Base-by-base conservation (phyloP, 768 basidiomycete species). In the Panaeolus papilionaceus region DNA sequence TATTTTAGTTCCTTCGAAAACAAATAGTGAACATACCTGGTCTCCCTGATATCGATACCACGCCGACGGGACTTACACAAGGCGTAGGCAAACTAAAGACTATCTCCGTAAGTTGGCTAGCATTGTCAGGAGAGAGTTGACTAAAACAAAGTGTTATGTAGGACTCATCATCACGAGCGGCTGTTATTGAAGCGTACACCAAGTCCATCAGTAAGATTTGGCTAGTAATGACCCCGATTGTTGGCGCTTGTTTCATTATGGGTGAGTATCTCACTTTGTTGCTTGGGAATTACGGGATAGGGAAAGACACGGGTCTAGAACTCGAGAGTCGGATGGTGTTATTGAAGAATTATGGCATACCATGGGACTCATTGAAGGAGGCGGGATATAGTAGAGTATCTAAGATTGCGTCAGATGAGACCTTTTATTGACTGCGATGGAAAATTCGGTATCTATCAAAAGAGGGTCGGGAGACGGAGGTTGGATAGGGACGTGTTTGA, bases 121-220 rank as follows among this genome's bases (percentile, higher is more conserved):
- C 49, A 62, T 54, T 65, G 23, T 18, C 8, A 5, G n/a, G 23
- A 39, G 9, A 38, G 40, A 47, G 70, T 45, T 64, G 45, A 69
- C 61, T 49, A 65, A 9, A 3, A 33, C 5, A 42, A 38, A 47
- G 38, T n/a, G 11, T 42, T 38, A 40, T 66, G 20, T 70, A 90
- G 88, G 83, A 93, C 70, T 77, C 83, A 7, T 71, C 72, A 11
- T 74, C 82, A 37, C 88, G 88, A 12, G 71, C 79, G 28, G 80
- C 79, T 47, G 79, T 91, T 9, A 83, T 88, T 38, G 81, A 91
- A 66, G 90, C 90, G 0, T 92, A 87, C 77, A 82, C 90, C 14
- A 80, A 81, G 38, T 87, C 90, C 3, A 88, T 93, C 44, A 83
- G 83, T 69, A 79, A 73, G 58, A 88, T 93, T 26, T 93, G 91